These are phyloP conservation scores for Candida alai DNA, from an alignment of 805 yeast species.

Conservation along the genomic window DNA sequence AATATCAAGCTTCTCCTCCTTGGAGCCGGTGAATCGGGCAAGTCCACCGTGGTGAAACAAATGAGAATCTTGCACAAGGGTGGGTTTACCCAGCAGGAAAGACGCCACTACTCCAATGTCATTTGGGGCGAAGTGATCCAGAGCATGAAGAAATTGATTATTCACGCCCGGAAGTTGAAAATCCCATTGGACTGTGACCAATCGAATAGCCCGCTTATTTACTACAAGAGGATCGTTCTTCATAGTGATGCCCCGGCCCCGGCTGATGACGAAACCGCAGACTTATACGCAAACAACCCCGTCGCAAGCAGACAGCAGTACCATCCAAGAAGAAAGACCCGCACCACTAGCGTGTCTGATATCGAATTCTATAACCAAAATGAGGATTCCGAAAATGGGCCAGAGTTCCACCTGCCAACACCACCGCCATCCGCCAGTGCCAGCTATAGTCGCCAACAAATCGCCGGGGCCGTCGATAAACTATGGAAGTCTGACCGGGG, in stretches of 20 bases:
- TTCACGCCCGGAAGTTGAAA: constrained; percentile 67
- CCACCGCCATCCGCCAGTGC: too few species aligned
- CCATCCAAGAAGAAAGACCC: too few species aligned
- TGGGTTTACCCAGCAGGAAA: constrained; percentile 77
- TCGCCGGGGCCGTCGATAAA: constrained; percentile 65
- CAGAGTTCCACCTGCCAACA: too few species aligned
- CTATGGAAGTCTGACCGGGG: constrained; percentile 76
- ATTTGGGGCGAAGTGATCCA: constrained; percentile 92
- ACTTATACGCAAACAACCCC: too few species aligned
- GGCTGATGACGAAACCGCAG: constrained; percentile 64
- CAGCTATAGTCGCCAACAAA: constrained; percentile 38
- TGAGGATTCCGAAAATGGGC: too few species aligned
- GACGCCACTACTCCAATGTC: constrained; percentile 75
- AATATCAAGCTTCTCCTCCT: constrained; percentile 64
- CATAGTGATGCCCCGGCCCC: constrained; percentile 56
- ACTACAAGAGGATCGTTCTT: constrained; percentile 47
- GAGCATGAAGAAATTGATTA: constrained; percentile 69
- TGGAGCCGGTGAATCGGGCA: constrained; percentile 95
- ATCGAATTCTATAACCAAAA: too few species aligned
- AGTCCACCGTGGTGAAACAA: constrained; percentile 88
- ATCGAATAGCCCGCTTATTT: constrained; percentile 42
- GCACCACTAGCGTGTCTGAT: too few species aligned
- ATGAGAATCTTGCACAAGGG: constrained; percentile 80
- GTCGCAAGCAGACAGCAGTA: too few species aligned
- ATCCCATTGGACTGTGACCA: constrained; percentile 65